Evolutionary conservation across 805 yeast genomes (phyloP).

Genomic region (Priceomyces melissophilus): DNA sequence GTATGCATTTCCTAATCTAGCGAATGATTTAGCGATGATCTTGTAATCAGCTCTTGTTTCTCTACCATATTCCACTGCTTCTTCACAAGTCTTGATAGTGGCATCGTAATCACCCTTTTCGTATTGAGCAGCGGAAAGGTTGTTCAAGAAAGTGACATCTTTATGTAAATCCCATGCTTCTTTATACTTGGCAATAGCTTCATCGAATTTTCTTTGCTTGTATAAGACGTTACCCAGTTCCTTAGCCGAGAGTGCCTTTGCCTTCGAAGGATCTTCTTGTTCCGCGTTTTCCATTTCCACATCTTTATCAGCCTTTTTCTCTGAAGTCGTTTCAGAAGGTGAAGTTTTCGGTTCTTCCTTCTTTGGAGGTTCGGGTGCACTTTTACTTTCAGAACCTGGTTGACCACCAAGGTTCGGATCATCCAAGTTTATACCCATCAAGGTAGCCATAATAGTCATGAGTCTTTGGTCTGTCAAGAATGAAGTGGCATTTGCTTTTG

Average conservation of each 20-base stretch:
- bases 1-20: conserved; percentile 83
- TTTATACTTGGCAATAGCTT: conserved; percentile 82
- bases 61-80: conserved; percentile 87
- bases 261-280: conserved; percentile 30
- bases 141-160: conserved; percentile 92
- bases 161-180: conserved; percentile 78
- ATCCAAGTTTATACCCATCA: conserved; percentile 77
- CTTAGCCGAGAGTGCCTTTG: conserved; percentile 65
- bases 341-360: conserved; percentile 8
- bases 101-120: conserved; percentile 91
- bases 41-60: conserved; percentile 89
- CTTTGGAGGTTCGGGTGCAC: conserved; percentile 5
- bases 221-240: conserved; percentile 83
- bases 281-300: conserved; percentile 38
- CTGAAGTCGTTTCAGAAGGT: conserved; percentile 4
- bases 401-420: conserved; percentile 25
- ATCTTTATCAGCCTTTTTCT: conserved; percentile 19
- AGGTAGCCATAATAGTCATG: conserved; percentile 82
- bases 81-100: conserved; percentile 75
- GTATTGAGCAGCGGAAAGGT: conserved; percentile 96
- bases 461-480: conserved; percentile 79
- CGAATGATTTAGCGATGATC: conserved; percentile 86
- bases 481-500: conserved; percentile 66
- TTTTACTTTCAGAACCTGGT: conserved; percentile 9
- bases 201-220: conserved; percentile 85